Base-by-base conservation (phyloP, 225 moss, liverwort and hornwort species). In the Polytrichum commune region DNA sequence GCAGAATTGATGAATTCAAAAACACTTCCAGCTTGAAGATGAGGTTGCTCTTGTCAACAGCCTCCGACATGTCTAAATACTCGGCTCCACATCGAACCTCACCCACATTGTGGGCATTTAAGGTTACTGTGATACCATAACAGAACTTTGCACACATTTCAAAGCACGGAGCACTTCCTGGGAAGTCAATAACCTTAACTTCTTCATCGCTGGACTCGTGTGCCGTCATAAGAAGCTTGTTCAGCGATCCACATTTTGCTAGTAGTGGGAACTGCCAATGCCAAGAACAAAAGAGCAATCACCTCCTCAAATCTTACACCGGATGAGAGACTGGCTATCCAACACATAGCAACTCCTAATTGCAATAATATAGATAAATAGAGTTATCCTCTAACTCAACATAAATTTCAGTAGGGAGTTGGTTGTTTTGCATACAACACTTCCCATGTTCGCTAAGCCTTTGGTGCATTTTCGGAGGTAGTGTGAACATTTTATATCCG, bases 41-140 rank as follows among this genome's bases (percentile, higher is more conserved):
- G 35, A 95, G 86, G 81, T 95, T 95, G 66, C 90, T 90, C 75
- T 91, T 92, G 79, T 92, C 92, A 35, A 95, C 78, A 29, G 78
- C 77, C 81, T 95, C 95, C 5, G 89, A 88, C 95, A 95, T 92
- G 68, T 92, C 81, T n/a, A 95, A 81, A 65, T 78, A 92, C 84
- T 92, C 92, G 33, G 92, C 92, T 74, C 83, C 95, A 57, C 90
- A 87, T 61, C 95, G 84, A 29, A 89, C 90, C 55, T 82, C 71
- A 16, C 87, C 84, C 53, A 95, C 84, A 66, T 92, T 95, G 77
- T 83, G 78, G 29, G 92, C 87, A 67, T 92, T 95, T 4, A 95
- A 75, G 3, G 92, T 92, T 65, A 95, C 75, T n/a, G 85, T 84
- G 62, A 92, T 76, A 66, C 95, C 92, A 32, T 95, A 95, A 74